Base-by-base conservation (phyloP, 2,329 filamentous ascomycete species). In the Esteya vermicola region DNA sequence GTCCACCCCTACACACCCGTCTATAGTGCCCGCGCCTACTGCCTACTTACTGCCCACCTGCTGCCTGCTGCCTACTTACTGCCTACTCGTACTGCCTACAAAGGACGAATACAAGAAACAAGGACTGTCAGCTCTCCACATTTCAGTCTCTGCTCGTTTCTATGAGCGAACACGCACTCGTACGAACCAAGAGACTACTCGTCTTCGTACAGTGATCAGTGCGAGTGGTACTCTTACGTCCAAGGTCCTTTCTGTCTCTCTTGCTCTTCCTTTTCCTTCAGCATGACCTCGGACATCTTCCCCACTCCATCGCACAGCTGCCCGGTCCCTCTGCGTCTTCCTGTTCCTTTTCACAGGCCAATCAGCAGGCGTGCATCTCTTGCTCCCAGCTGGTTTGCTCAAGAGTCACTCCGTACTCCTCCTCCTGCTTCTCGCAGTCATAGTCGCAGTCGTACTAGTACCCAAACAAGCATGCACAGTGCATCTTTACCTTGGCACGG, bases 11-110 rank as follows among this genome's bases (percentile, higher is more conserved):
- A 36, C 28, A 25, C 38, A 32, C 27, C 36, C 36, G 36, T 38
- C 27, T 23, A 32, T 43, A 40, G 41, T 34, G 41, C 28, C 22
- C 25, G 35, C 33, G 36, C 41, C 41, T 39, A 38, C 34, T 13
- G 32, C 18, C 18, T 21, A 14, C 22, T 34, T 20, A 19, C 18
- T n/a, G n/a, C n/a, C n/a, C n/a, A n/a, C n/a, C n/a, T n/a, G n/a
- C n/a, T n/a, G n/a, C n/a, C n/a, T n/a, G n/a, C n/a, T n/a, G n/a
- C n/a, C n/a, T n/a, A n/a, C n/a, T n/a, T n/a, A n/a, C n/a, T n/a
- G n/a, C n/a, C n/a, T n/a, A n/a, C n/a, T n/a, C n/a, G n/a, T n/a
- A n/a, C n/a, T n/a, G n/a, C n/a, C n/a, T n/a, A n/a, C n/a, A n/a
- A n/a, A n/a, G n/a, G n/a, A n/a, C n/a, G n/a, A n/a, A n/a, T n/a